Percentiles rank a stretch among this genome's conserved stretches.
Evolutionary conservation across 2,329 filamentous ascomycete genomes (phyloP).

Genomic region (Xylariales sp.): DNA sequence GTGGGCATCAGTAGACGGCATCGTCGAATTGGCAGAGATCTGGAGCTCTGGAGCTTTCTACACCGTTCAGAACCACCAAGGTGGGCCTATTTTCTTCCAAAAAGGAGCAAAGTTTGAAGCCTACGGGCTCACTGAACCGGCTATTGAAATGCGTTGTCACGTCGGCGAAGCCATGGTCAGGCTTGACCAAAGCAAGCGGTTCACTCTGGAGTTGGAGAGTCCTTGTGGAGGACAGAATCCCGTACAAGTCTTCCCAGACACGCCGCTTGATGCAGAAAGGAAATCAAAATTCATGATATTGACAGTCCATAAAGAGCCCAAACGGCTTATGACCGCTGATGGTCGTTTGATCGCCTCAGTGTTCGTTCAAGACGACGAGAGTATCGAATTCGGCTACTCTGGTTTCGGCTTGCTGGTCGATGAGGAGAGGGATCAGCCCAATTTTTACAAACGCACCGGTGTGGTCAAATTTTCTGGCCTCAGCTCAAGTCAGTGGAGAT

Average conservation of each 20-base stretch:
- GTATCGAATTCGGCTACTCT: not conserved
- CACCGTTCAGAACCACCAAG: not conserved
- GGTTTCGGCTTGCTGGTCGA: constrained; percentile 1
- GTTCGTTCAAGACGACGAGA: not conserved
- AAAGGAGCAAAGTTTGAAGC: not conserved
- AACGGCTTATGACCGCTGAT: not conserved
- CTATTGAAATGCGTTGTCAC: not conserved
- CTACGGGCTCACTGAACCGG: not conserved
- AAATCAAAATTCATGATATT: not conserved
- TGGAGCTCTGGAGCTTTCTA: not conserved
- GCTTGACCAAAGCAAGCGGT: not conserved
- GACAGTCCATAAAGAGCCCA: not conserved
- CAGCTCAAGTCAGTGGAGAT: not conserved
- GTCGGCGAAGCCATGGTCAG: not conserved
- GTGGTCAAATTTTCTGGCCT: constrained; percentile 1
- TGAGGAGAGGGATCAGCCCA: not conserved
- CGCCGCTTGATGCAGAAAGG: not conserved
- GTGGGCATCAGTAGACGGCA: constrained; percentile 5
- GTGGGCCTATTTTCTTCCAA: not conserved
- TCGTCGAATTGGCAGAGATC: constrained; percentile 11
- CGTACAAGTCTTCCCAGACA: not conserved
- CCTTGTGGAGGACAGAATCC: not conserved
- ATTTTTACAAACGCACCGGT: not conserved
- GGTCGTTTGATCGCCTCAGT: not conserved
- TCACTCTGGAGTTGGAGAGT: not conserved